Evolutionary conservation across 805 yeast species (phyloP).

Genomic region (Hanseniaspora thailandica): DNA sequence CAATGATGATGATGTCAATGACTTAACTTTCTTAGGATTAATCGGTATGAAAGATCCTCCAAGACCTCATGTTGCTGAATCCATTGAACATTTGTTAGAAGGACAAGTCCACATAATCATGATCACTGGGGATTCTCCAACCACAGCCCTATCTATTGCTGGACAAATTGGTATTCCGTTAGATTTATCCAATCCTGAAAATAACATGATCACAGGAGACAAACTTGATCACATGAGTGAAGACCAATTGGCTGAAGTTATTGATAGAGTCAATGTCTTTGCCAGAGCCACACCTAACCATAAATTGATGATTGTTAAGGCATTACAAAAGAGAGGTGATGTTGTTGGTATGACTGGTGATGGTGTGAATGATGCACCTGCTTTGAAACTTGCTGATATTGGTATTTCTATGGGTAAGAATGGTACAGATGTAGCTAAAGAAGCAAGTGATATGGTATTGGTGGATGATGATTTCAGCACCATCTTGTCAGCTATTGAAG

Average conservation of each 20-base stretch:
- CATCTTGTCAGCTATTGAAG: conserved; percentile 83
- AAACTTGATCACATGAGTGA: conserved; percentile 64
- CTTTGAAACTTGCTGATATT: conserved; percentile 86
- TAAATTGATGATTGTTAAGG: conserved; percentile 78
- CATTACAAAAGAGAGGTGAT: conserved; percentile 81
- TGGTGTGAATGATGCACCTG: conserved; percentile 99
- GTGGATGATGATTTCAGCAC: conserved; percentile 96
- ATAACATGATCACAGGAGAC: conserved; percentile 75
- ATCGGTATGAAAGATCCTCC: conserved; percentile 98
- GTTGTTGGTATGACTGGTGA: conserved; percentile 99
- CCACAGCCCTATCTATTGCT: conserved; percentile 78
- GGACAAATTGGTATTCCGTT: conserved; percentile 81
- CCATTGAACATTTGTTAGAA: conserved; percentile 62
- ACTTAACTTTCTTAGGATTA: conserved; percentile 69
- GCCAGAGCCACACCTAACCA: conserved; percentile 95
- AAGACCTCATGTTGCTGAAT: conserved; percentile 66
- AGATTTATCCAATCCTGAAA: conserved; percentile 36
- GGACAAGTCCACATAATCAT: conserved; percentile 97
- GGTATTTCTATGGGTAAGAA: conserved; percentile 88
- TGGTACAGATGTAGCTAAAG: conserved; percentile 98
- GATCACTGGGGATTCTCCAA: conserved; percentile 92
- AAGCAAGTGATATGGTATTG: conserved; percentile 94
- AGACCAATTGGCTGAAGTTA: conserved; percentile 59
- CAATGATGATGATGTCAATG: conserved; percentile 37
- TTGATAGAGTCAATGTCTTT: conserved; percentile 73